Base-by-base conservation (phyloP, 2,329 filamentous ascomycete genomes). In the Kalmusia sp. region DNA sequence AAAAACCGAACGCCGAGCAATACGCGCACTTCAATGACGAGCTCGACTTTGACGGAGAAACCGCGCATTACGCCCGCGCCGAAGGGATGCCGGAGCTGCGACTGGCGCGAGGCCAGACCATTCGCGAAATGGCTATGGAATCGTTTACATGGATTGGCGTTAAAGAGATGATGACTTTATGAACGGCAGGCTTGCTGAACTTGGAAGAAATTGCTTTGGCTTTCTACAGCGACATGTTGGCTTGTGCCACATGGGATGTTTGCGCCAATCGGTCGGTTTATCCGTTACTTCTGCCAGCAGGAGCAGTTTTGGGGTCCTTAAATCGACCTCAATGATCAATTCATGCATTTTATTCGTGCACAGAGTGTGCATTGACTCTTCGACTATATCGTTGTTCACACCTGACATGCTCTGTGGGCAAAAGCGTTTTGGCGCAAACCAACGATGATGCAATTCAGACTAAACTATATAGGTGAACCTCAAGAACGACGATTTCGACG, bases 41-140 rank as follows among this genome's bases (percentile, higher is more conserved):
- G 61, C 57, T 63, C 65, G 48, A 62, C 58, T 50, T 56, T 49
- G 49, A 58, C 58, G 54, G 63, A 64, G 51, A 67, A 67, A 51
- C 62, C 58, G 55, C 57, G 54, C 51, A 37, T 51, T 46, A 52
- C 49, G 46, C 49, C 61, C 2, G 55, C 57, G 49, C 57, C 61
- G 8, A 62, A 61, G 21, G 44, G 57, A 54, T 67, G 67, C 58
- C 70, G 69, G 51, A 61, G 58, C 47, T 64, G 67, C 61, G 66
- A 70, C 52, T 71, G 70, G 65, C 62, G 66, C 46, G 61, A 63
- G 47, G 57, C 70, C 54, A 72, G 65, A 62, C 49, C 58, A 35
- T 69, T 67, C 44, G 52, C 68, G 44, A 71, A 64, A 61, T 63
- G 64, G 46, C 48, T 73, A 22, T 71, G 69, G 67, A 67, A 63